These are phyloP conservation scores for Calvatia gigantea DNA, from an alignment of 768 basidiomycete genomes.

Conservation along the genomic window DNA sequence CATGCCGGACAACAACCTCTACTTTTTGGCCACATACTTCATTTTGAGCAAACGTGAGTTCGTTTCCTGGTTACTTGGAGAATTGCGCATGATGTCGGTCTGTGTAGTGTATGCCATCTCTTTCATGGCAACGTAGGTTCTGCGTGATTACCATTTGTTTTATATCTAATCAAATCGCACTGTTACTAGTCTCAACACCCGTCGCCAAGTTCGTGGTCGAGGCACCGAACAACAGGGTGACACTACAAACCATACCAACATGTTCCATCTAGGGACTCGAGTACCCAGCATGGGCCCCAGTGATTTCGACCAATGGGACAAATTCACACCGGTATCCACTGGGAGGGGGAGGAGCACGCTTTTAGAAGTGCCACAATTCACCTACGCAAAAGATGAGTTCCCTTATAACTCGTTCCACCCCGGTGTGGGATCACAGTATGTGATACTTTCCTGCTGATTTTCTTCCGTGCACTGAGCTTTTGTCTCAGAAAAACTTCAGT, in stretches of 20 bases:
- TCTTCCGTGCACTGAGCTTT: not conserved
- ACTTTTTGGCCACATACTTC: constrained; percentile 62
- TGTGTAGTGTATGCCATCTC: constrained; percentile 58
- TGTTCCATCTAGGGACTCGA: constrained; percentile 47
- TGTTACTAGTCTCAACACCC: constrained; percentile 52
- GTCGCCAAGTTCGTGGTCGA: constrained; percentile 47
- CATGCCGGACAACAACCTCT: constrained; percentile 50
- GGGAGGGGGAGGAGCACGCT: constrained; percentile 8
- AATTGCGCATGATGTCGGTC: not conserved
- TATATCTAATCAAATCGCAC: not conserved
- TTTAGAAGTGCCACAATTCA: not conserved
- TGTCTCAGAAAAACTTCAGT: not conserved
- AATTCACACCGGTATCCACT: constrained; percentile 17
- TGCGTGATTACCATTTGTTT: not conserved
- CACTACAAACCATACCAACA: constrained; percentile 41
- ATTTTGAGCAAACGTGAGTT: constrained; percentile 60
- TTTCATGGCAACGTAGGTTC: constrained; percentile 56
- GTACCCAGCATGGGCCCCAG: constrained; percentile 36
- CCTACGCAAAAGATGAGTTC: constrained; percentile 8
- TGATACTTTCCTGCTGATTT: not conserved
- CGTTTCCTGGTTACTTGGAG: not conserved
- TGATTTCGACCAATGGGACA: constrained; percentile 33
- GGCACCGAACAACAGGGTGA: constrained; percentile 49
- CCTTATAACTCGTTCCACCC: constrained; percentile 12
- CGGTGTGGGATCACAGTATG: constrained; percentile 7